These are phyloP conservation scores for Cladobotryum mycophilum DNA, from an alignment of 2,329 filamentous ascomycete genomes.

Conservation along the genomic window DNA sequence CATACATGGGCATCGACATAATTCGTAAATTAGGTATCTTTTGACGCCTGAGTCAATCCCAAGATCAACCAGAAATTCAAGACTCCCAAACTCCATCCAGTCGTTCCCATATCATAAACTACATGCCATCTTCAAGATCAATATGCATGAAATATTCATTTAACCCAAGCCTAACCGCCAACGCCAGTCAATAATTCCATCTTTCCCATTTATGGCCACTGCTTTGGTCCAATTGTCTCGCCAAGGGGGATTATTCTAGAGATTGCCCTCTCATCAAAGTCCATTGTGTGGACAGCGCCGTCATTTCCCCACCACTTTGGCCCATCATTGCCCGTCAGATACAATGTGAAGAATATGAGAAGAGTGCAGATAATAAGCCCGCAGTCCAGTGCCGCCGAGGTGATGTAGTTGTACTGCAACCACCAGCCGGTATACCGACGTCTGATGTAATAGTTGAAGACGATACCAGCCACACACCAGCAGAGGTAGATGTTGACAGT, in stretches of 20 bases:
- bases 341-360: slow-evolving; percentile 63
- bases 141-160: neutral
- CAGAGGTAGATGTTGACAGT: slow-evolving; percentile 65
- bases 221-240: slow-evolving; percentile 45
- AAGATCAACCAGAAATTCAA: neutral
- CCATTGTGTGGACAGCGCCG: slow-evolving; percentile 40
- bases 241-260: slow-evolving; percentile 35
- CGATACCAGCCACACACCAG: slow-evolving; percentile 60
- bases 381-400: slow-evolving; percentile 63
- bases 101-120: slow-evolving; percentile 5
- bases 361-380: slow-evolving; percentile 61
- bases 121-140: slow-evolving; percentile 1
- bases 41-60: neutral
- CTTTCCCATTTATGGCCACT: slow-evolving; percentile 33
- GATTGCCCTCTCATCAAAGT: slow-evolving; percentile 38
- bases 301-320: slow-evolving; percentile 60
- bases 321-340: slow-evolving; percentile 48
- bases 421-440: slow-evolving; percentile 65
- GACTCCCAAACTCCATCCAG: slow-evolving; percentile 13
- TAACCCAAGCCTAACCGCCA: neutral
- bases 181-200: slow-evolving; percentile 3
- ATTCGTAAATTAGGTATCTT: neutral
- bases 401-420: slow-evolving; percentile 72
- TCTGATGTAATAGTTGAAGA: slow-evolving; percentile 64
- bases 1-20: neutral